phyloP scores from a whole-genome alignment of 352 stramenopile genomes.

The Pythium insidiosum region DNA sequence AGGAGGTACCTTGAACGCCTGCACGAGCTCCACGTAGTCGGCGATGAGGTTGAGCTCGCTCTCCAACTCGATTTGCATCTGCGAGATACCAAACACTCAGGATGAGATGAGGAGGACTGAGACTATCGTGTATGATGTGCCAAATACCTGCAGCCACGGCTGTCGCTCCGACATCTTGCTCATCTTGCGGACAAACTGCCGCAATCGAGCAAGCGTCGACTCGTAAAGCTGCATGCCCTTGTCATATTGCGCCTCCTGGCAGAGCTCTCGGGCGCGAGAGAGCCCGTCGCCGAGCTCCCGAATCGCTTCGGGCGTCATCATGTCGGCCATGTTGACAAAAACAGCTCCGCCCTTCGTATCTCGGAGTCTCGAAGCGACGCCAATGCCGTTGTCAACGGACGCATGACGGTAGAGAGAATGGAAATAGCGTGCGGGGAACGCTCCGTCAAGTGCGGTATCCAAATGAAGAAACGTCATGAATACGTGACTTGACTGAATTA shows the following conservation, averaged over 20 bases:
- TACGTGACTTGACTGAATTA: too few relatives aligned
- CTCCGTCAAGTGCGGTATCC: too few relatives aligned
- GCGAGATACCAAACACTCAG: too few relatives aligned
- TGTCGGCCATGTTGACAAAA: too few relatives aligned
- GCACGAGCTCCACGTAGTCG: constrained; percentile 69
- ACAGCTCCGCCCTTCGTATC: constrained; percentile 18
- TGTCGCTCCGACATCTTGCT: constrained; percentile 71
- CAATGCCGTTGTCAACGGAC: background rate
- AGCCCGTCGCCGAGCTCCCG: constrained; percentile 60
- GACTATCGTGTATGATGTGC: background rate
- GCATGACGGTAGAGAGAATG: background rate
- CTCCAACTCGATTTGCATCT: constrained; percentile 81
- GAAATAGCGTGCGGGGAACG: too few relatives aligned
- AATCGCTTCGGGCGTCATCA: constrained; percentile 55
- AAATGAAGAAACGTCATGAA: too few relatives aligned
- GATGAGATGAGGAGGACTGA: too few relatives aligned
- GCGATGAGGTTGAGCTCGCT: constrained; percentile 70
- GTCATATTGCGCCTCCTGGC: constrained; percentile 55
- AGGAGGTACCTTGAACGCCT: constrained; percentile 48
- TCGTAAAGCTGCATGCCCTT: constrained; percentile 49
- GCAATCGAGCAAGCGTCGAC: constrained; percentile 45
- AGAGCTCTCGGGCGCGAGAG: constrained; percentile 47
- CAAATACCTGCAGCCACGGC: constrained; percentile 59
- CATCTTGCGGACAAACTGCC: constrained; percentile 57
- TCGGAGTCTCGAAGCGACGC: background rate